Evolutionary conservation across 1,284 basidiomycete species (phyloP), one percentile per base, ranked within the genome.

Genomic region (Mrakiaceae sp.): DNA sequence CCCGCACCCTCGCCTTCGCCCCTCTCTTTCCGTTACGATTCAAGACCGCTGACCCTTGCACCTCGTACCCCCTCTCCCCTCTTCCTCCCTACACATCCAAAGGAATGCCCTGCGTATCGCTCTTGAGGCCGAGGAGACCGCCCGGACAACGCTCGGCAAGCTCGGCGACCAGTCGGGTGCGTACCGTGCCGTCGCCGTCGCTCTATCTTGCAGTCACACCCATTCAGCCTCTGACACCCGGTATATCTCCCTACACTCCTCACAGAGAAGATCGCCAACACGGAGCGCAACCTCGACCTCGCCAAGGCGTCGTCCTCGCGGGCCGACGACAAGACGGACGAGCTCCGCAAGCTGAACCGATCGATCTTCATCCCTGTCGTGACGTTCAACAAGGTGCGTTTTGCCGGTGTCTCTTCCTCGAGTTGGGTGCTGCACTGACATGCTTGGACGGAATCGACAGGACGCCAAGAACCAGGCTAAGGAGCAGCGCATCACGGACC

Each of bases 151-250:
- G 11, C 77, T 98, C 55, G 79, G 79, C 69, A 88, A 85, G 73
- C 82, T 99, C 14, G 94, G 89, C n/a, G 87, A 91, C 70, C 96
- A 98, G 78, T 97, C 93, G 55, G 94, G 94, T 94, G 69, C 64
- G 83, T 76, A 0, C n/a, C 39, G 5, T 62, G 46, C 43, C 27
- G 27, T 27, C 27, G 27, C 27, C 27, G 52, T 44, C 40, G 9
- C 14, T 11, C 27, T 44, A 27, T 16, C 40, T 51, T 40, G 40
- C n/a, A 39, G 10, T 42, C 46, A 62, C 8, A 43, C 58, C 58
- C 53, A 68, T 27, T 27, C 27, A 27, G 27, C 27, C 27, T 27
- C 27, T 27, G 27, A 27, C 27, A 27, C 27, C 27, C 27, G 27
- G 27, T 27, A 27, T 27, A 1, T 27, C 27, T 27, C 27, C 27